Percentiles rank a stretch among this genome's conserved stretches.
Evolutionary conservation across 179 eudicot genomes (phyloP).

Genomic region (Spergularia azorica): DNA sequence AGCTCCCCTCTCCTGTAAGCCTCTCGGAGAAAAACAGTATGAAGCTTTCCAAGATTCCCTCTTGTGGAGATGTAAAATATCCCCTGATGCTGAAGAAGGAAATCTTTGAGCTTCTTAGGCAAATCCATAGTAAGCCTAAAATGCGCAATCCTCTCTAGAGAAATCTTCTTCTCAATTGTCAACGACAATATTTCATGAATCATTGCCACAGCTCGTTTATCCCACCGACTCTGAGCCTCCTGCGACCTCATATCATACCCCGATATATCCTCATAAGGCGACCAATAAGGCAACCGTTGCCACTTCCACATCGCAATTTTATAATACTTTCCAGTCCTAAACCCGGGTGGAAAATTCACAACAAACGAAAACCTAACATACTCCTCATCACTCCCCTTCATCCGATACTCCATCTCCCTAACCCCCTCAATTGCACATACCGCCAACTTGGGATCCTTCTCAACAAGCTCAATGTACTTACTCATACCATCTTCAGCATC

Average conservation of each 20-base stretch:
- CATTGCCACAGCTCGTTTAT: slow-evolving; percentile 44
- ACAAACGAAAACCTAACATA: slow-evolving; percentile 34
- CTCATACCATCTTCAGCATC: slow-evolving; percentile 45
- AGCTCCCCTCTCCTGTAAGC: slow-evolving; percentile 45
- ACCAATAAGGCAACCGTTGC: slow-evolving; percentile 52
- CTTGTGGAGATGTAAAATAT: slow-evolving; percentile 47
- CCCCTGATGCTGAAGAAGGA: slow-evolving; percentile 46
- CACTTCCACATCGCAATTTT: slow-evolving; percentile 55
- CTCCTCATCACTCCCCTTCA: slow-evolving; percentile 37
- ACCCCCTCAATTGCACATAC: slow-evolving; percentile 44
- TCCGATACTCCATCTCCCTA: slow-evolving; percentile 45
- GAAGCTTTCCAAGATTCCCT: slow-evolving; percentile 52
- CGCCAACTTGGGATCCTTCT: slow-evolving; percentile 33
- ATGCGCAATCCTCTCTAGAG: slow-evolving; percentile 48
- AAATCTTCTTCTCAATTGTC: slow-evolving; percentile 52
- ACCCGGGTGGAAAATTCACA: slow-evolving; percentile 45
- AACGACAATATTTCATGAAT: slow-evolving; percentile 45
- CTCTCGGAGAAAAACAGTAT: slow-evolving; percentile 46
- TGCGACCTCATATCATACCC: slow-evolving; percentile 48
- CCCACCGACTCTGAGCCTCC: slow-evolving; percentile 47
- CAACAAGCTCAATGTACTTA: slow-evolving; percentile 54
- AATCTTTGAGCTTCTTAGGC: slow-evolving; percentile 47
- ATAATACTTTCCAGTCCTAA: slow-evolving; percentile 41
- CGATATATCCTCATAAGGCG: slow-evolving; percentile 45
- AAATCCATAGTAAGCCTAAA: slow-evolving; percentile 37